A percentile compares a stretch with the other conserved stretches of the same genome.
These are phyloP conservation scores for Fusarium scirpi DNA, from an alignment of 2,329 filamentous ascomycete genomes.

Conservation along the genomic window DNA sequence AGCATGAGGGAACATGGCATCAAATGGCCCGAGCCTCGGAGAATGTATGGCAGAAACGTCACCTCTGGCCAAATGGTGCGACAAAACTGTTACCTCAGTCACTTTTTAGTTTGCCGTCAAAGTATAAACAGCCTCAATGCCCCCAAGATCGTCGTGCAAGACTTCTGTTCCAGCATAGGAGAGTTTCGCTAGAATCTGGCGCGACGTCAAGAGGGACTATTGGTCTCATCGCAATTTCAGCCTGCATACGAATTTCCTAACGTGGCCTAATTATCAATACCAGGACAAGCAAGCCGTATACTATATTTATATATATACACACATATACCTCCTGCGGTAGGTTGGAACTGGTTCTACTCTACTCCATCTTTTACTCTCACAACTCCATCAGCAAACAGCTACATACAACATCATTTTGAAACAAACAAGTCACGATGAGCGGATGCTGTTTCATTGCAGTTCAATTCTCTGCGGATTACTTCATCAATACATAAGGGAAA, in stretches of 20 bases:
- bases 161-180: background rate
- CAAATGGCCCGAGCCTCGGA: conserved; percentile 17
- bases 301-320: background rate
- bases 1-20: conserved; percentile 8
- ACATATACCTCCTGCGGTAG: background rate
- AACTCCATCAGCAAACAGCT: background rate
- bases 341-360: background rate
- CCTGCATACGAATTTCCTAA: conserved; percentile 27
- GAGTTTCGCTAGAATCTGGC: background rate
- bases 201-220: background rate
- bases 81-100: conserved; percentile 21
- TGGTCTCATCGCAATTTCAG: conserved; percentile 38
- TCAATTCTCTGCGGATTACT: conserved; percentile 31
- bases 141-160: background rate
- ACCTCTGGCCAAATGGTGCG: conserved; percentile 21
- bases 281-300: background rate
- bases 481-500: conserved; percentile 42
- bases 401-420: background rate
- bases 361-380: background rate
- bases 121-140: conserved; percentile 20
- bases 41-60: background rate
- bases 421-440: background rate
- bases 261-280: background rate
- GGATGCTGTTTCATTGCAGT: conserved; percentile 15
- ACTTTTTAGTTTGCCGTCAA: background rate